Conservation (phyloP, 768 basidiomycete genomes). For the Pleurotus pulmonarius region DNA sequence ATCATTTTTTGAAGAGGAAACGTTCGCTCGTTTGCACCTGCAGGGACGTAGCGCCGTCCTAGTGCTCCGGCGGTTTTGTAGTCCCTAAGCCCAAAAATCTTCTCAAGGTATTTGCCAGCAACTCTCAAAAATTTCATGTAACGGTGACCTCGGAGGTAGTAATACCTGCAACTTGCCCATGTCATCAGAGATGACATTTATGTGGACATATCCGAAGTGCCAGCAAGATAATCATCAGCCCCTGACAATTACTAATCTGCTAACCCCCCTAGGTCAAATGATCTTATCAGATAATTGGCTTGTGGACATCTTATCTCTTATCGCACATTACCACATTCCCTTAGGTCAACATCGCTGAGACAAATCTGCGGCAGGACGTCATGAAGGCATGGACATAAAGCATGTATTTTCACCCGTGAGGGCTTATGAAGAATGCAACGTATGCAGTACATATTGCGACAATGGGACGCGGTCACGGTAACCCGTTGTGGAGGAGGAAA, state of each 20-base stretch:
- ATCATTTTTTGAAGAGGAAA: too few species aligned
- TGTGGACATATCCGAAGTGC: background rate
- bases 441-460: conserved; percentile 8
- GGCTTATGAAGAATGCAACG: background rate
- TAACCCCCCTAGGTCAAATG: background rate
- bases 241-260: background rate
- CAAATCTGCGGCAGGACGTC: too few species aligned
- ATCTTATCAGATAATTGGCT: background rate
- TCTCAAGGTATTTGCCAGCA: background rate
- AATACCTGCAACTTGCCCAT: background rate
- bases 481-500: background rate
- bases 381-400: background rate
- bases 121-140: background rate
- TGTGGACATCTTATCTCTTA: too few species aligned
- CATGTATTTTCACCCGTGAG: background rate
- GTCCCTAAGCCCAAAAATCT: background rate
- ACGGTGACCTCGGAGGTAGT: background rate
- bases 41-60: background rate
- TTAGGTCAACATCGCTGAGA: too few species aligned
- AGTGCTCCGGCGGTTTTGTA: background rate
- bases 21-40: background rate
- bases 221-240: too few species aligned
- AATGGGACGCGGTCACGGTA: background rate
- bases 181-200: background rate
- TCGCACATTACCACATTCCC: too few species aligned